phyloP scores from a whole-genome alignment of 2,329 filamentous ascomycete species.

The Grosmannia huntii region DNA sequence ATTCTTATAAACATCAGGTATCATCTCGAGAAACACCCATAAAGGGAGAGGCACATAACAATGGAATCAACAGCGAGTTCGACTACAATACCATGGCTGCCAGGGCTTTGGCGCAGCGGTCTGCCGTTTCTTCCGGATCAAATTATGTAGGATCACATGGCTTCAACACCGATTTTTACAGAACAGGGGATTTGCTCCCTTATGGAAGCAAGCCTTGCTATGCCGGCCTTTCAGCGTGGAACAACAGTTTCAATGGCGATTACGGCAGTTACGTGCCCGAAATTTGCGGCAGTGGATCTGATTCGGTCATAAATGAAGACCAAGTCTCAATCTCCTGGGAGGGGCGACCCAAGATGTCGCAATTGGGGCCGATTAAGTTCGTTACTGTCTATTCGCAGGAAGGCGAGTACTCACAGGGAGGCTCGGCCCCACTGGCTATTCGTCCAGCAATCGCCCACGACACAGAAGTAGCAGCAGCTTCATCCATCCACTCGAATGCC shows the following conservation, averaged over 20 bases:
- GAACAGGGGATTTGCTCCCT: conserved; percentile 13
- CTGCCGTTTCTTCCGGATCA: conserved; percentile 2
- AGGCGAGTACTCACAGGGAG: neutral
- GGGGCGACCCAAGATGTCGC: neutral
- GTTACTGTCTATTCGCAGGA: neutral
- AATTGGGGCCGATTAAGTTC: neutral
- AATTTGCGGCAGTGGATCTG: neutral
- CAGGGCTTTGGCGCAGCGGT: conserved; percentile 14
- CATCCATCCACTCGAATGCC: neutral
- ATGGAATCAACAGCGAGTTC: conserved; percentile 16
- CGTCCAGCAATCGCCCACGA: neutral
- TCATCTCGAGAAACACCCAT: conserved; percentile 24
- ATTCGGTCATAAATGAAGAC: neutral
- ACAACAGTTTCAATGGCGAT: neutral
- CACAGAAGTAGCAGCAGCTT: neutral
- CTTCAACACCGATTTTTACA: conserved; percentile 29
- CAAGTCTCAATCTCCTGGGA: neutral
- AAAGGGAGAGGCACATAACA: conserved; percentile 15
- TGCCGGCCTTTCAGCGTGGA: neutral
- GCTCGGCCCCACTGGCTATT: neutral
- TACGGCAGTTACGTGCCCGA: neutral
- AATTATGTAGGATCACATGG: neutral
- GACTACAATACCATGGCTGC: conserved; percentile 23
- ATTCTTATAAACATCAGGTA: conserved; percentile 17
- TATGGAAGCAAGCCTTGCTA: neutral